phyloP scores from a whole-genome alignment of 192 early-diverging fungal species.

The Endogone sp. region DNA sequence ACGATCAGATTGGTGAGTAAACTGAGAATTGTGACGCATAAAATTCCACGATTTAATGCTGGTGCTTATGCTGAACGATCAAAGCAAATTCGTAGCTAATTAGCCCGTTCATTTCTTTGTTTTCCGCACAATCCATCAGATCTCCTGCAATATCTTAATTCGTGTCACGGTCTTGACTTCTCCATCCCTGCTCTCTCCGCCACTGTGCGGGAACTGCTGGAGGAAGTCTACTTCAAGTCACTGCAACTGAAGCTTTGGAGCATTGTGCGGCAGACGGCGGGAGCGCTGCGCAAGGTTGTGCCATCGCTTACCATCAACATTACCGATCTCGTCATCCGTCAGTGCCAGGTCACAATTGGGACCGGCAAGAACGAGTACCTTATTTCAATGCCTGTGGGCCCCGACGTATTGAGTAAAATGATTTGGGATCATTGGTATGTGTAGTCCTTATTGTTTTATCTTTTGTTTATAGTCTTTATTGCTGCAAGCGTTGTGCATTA shows the following conservation, averaged over 20 bases:
- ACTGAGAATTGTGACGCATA: conserved; percentile 4
- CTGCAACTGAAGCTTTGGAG: conserved; percentile 70
- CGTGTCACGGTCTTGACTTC: conserved; percentile 60
- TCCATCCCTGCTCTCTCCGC: conserved; percentile 48
- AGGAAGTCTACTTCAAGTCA: conserved; percentile 82
- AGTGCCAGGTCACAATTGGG: conserved; percentile 75
- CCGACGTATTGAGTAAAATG: conserved; percentile 59
- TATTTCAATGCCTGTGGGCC: conserved; percentile 67
- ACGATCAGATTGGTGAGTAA: conserved; percentile 61
- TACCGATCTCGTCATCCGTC: conserved; percentile 72
- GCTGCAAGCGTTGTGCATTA: background rate
- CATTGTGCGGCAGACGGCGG: conserved; percentile 79
- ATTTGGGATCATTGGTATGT: conserved; percentile 62
- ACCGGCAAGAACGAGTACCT: conserved; percentile 61
- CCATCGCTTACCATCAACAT: conserved; percentile 76
- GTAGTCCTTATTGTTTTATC: conserved; percentile 7
- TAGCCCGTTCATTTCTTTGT: too few species aligned
- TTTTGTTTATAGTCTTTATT: conserved; percentile 7
- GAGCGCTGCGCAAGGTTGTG: conserved; percentile 69
- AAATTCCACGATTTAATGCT: too few species aligned
- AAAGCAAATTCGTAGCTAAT: background rate
- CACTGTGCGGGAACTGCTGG: conserved; percentile 58
- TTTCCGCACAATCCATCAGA: conserved; percentile 34
- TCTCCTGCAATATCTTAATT: conserved; percentile 71
- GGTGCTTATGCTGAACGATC: too few species aligned